Conservation (phyloP, 2,329 filamentous ascomycete genomes). For the Emericellopsis atlantica region DNA sequence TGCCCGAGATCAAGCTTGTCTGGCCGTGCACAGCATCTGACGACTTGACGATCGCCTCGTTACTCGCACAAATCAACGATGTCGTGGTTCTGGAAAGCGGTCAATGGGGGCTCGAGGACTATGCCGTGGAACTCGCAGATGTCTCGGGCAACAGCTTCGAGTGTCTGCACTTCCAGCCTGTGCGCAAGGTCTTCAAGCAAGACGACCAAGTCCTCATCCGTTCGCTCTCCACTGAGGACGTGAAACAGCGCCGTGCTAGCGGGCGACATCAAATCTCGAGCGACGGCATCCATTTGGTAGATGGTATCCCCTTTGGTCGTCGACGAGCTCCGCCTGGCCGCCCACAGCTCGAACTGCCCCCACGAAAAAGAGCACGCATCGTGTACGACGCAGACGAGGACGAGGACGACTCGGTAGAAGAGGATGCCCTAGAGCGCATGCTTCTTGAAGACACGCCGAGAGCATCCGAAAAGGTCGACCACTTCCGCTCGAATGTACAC, state of each 20-base stretch:
- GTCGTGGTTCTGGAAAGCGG: slow-evolving; percentile 69
- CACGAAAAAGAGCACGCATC: slow-evolving; percentile 55
- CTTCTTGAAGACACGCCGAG: slow-evolving; percentile 7
- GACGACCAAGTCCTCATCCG: slow-evolving; percentile 83
- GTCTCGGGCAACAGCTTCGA: slow-evolving; percentile 55
- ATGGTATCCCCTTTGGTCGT: slow-evolving; percentile 75
- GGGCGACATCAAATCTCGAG: slow-evolving; percentile 71
- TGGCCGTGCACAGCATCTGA: slow-evolving; percentile 50
- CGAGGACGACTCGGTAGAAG: slow-evolving; percentile 12
- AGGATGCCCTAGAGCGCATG: neutral
- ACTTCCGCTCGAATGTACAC: too few relatives aligned
- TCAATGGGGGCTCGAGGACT: slow-evolving; percentile 83
- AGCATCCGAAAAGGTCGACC: neutral
- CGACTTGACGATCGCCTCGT: slow-evolving; percentile 58
- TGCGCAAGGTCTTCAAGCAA: slow-evolving; percentile 59
- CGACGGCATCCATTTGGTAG: slow-evolving; percentile 70
- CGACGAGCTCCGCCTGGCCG: slow-evolving; percentile 46
- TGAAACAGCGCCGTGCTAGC: slow-evolving; percentile 57
- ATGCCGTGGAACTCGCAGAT: slow-evolving; percentile 61
- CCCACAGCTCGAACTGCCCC: slow-evolving; percentile 58
- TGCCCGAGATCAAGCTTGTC: slow-evolving; percentile 60
- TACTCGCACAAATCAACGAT: slow-evolving; percentile 69
- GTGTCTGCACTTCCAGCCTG: slow-evolving; percentile 71
- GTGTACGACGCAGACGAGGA: slow-evolving; percentile 22
- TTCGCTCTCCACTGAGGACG: slow-evolving; percentile 61